A percentile compares a stretch with the other conserved stretches of the same genome.
Evolutionary conservation across 306 rosid species (phyloP).

Genomic region (Sindora glabra): DNA sequence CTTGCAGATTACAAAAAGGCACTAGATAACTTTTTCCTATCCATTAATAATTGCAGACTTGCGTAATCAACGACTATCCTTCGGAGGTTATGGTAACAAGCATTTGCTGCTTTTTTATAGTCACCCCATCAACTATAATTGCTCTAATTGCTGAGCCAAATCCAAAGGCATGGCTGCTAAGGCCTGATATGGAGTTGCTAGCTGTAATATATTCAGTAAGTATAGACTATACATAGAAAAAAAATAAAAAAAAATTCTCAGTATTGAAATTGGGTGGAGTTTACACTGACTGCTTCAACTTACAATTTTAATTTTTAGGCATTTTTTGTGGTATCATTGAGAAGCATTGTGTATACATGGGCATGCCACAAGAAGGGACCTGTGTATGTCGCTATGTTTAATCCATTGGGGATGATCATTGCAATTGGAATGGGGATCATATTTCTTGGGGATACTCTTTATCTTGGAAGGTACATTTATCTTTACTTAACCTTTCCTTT

Average conservation of each 20-base stretch:
- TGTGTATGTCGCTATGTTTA: no score
- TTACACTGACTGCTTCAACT: no score
- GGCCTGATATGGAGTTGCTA: neutral
- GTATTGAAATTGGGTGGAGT: no score
- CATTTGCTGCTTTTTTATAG: neutral
- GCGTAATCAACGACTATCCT: constrained; percentile 5
- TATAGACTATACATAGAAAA: no score
- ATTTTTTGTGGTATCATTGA: neutral
- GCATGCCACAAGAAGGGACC: constrained; percentile 9
- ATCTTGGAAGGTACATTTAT: constrained; percentile 3
- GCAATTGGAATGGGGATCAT: constrained; percentile 6
- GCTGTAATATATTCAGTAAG: no score
- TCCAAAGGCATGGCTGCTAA: neutral
- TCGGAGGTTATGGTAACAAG: neutral
- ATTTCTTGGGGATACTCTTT: constrained; percentile 16
- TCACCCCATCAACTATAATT: neutral
- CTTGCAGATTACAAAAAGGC: neutral
- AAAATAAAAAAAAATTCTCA: no score
- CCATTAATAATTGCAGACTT: neutral
- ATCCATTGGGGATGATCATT: constrained; percentile 10
- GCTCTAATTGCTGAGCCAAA: constrained; percentile 3
- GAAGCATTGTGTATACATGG: neutral
- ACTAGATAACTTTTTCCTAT: neutral
- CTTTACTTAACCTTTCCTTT: no score
- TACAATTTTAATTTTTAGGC: neutral